Base-by-base conservation (phyloP, 2,329 filamentous ascomycete species). In the Geoglossum cookeanum region DNA sequence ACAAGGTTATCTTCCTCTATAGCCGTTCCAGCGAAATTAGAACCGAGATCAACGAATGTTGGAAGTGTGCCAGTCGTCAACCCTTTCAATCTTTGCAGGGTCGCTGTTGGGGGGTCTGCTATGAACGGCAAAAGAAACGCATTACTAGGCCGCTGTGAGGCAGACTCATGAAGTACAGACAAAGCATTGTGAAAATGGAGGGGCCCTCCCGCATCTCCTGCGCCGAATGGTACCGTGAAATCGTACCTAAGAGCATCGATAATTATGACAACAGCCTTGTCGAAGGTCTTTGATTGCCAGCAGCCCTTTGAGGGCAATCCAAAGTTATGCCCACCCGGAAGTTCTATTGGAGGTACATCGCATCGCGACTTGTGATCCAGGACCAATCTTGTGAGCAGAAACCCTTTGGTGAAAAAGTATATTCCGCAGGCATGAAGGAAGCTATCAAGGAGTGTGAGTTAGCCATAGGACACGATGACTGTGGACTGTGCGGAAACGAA, bases 161-260 rank as follows among this genome's bases (percentile, higher is more conserved):
- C 85, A 9, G 84, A 89, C 64, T 95, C 87, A 72, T 96, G 84
- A 30, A 97, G 73, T 56, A 95, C 80, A 0, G 89, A 87, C 37
- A 98, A 78, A 4, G 89, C 85, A 67, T 98, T 85, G 69, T 96
- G 90, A 68, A 87, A 98, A 59, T 85, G 73, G 59, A 84, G 72
- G 60, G 79, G 78, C 47, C 68, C 63, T 37, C 76, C 71, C 55
- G 66, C 65, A 56, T 70, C 66, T 7, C 70, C 30, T 65, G 37
- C 72, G 73, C 53, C 72, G 59, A 85, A 83, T 0, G 92, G 92
- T 9, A 97, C 80, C 0, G 91, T 94, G 64, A 98, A 98, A 69
- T 98, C 92, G 71, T 98, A 98, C 59, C 92, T 84, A 59, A 98
- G 76, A 56, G 92, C 92, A 69, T 98, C 92, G 58, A 98, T 85